phyloP scores from a whole-genome alignment of 345 rosid genomes.

The Eutrema heterophyllum region DNA sequence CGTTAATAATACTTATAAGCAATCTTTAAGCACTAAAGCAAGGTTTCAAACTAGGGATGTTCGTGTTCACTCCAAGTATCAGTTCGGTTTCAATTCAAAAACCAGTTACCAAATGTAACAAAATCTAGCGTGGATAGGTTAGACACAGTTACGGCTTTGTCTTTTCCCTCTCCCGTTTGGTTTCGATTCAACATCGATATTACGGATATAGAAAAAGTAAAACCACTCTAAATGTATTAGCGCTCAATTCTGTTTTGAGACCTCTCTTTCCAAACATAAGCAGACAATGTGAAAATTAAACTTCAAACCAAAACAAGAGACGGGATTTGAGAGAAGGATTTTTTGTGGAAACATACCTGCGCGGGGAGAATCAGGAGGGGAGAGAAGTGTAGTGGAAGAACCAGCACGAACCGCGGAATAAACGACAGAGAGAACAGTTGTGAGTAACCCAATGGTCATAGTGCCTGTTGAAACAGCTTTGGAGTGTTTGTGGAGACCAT shows the following conservation, averaged over 20 bases:
- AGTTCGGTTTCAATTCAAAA: background rate
- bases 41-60: background rate
- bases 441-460: slow-evolving; percentile 77
- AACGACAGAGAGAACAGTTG: slow-evolving; percentile 88
- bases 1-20: background rate
- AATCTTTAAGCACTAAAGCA: background rate
- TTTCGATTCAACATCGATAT: background rate
- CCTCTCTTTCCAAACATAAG: background rate
- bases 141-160: background rate
- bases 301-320: background rate
- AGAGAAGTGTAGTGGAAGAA: slow-evolving; percentile 81
- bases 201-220: background rate
- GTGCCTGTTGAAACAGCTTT: slow-evolving; percentile 88
- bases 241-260: background rate
- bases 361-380: slow-evolving; percentile 89
- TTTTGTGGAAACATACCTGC: slow-evolving; percentile 50
- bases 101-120: background rate
- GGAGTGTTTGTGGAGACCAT: slow-evolving; percentile 90
- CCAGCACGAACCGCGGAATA: slow-evolving; percentile 99
- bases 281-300: background rate
- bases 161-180: background rate
- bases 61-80: too few relatives aligned
- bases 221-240: background rate
- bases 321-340: background rate
- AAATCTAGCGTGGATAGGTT: background rate